phyloP scores from a whole-genome alignment of 495 filamentous ascomycete genomes.

The Stereocaulon alpinum region DNA sequence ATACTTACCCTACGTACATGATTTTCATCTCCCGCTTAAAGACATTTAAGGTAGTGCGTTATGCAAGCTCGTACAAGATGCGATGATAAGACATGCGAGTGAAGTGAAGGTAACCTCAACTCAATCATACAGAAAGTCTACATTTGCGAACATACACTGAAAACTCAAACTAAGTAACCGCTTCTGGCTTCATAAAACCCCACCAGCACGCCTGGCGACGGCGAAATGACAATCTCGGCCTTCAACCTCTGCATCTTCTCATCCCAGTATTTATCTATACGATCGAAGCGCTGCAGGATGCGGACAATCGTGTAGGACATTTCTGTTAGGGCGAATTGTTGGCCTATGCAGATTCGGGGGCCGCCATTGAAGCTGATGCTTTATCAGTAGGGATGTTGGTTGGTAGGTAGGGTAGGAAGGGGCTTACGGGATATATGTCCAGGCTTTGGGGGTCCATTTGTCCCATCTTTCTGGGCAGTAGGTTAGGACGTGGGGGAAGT shows the following conservation, averaged over 20 bases:
- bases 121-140: too few species aligned
- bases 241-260: conserved; percentile 45
- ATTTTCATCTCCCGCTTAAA: too few species aligned
- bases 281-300: conserved; percentile 31
- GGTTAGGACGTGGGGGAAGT: conserved; percentile 33
- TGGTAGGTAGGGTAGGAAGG: too few species aligned
- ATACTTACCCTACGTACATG: too few species aligned
- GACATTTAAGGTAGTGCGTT: too few species aligned
- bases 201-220: conserved; percentile 49
- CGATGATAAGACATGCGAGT: too few species aligned
- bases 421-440: conserved; percentile 55
- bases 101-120: too few species aligned
- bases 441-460: conserved; percentile 52
- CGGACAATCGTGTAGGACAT: conserved; percentile 32
- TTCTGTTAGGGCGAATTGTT: conserved; percentile 49
- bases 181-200: conserved; percentile 32
- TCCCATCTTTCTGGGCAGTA: conserved; percentile 73
- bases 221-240: conserved; percentile 57
- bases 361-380: conserved; percentile 45
- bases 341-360: conserved; percentile 47
- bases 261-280: conserved; percentile 42
- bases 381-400: neutral
- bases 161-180: neutral
- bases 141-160: too few species aligned
- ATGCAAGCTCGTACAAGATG: too few species aligned